Percentiles rank a stretch among this genome's conserved stretches.
Evolutionary conservation across 169 alveolate genomes (phyloP).

Genomic region (Plasmodium vivax): DNA sequence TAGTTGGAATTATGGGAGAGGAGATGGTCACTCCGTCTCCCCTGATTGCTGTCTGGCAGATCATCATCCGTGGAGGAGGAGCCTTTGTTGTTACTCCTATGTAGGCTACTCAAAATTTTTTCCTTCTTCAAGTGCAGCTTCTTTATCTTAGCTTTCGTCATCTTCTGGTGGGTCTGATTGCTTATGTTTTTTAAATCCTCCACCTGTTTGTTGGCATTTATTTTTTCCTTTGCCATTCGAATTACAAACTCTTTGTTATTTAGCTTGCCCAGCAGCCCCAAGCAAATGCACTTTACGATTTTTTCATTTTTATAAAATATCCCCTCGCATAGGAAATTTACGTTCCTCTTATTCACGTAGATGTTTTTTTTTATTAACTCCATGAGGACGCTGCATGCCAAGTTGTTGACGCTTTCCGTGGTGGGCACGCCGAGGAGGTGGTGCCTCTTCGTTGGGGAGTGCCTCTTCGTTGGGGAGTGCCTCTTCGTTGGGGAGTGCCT

Average conservation of each 20-base stretch:
- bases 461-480: too few relatives aligned
- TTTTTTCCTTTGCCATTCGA: conserved; percentile 7
- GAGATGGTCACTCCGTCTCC: not conserved
- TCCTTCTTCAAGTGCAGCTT: conserved; percentile 22
- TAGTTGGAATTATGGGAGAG: not conserved
- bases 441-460: too few relatives aligned
- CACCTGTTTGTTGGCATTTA: conserved; percentile 8
- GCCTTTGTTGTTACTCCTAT: conserved; percentile 4
- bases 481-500: too few relatives aligned
- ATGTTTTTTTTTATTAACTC: conserved; percentile 38
- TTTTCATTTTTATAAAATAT: conserved; percentile 39
- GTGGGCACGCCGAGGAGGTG: not conserved
- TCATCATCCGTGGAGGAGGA: not conserved
- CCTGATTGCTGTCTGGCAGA: not conserved
- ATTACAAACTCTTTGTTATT: conserved; percentile 29
- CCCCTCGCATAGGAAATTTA: conserved; percentile 33
- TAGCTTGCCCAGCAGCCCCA: conserved; percentile 22
- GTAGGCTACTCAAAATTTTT: conserved; percentile 15
- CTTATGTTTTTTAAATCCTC: conserved; percentile 28
- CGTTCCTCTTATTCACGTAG: conserved; percentile 13
- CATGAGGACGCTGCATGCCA: conserved; percentile 51
- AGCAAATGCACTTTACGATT: conserved; percentile 48
- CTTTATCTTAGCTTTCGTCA: conserved; percentile 30
- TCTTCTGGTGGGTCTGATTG: conserved; percentile 47
- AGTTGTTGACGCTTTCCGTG: conserved; percentile 24